These are phyloP conservation scores for Calonectria henricotiae DNA, from an alignment of 2,329 filamentous ascomycete species.

Conservation along the genomic window DNA sequence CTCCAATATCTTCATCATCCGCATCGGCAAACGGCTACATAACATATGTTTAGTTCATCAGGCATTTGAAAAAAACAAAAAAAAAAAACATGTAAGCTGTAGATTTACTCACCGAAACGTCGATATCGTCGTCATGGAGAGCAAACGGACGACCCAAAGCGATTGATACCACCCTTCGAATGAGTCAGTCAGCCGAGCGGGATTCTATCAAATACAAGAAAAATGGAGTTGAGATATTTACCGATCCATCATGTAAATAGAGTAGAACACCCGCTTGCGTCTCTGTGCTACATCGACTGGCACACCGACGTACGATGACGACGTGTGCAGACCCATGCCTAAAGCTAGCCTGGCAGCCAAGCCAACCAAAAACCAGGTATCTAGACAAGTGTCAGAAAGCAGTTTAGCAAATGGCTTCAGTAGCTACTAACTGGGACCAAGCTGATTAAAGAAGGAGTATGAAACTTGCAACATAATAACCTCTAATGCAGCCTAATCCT, in stretches of 20 bases:
- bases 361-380: constrained; percentile 66
- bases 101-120: constrained; percentile 55
- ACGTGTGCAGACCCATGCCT: constrained; percentile 62
- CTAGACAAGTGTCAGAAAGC: constrained; percentile 42
- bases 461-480: constrained; percentile 65
- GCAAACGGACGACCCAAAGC: constrained; percentile 64
- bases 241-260: constrained; percentile 68
- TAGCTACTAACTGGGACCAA: constrained; percentile 62
- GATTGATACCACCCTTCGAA: constrained; percentile 60
- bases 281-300: constrained; percentile 56
- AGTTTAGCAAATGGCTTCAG: not conserved
- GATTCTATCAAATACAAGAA: not conserved
- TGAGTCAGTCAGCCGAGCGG: not conserved
- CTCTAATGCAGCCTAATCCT: constrained; percentile 59
- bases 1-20: constrained; percentile 57
- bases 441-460: constrained; percentile 66
- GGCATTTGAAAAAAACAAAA: no score
- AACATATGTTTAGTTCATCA: not conserved
- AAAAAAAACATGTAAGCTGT: not conserved
- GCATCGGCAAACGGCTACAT: constrained; percentile 57
- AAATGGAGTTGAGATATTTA: constrained; percentile 29
- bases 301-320: constrained; percentile 56
- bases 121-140: constrained; percentile 65
- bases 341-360: constrained; percentile 62
- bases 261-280: constrained; percentile 64